A percentile compares a stretch with the other conserved stretches of the same genome.
Conservation (phyloP, 305 asterid genomes). For the Fraxinus velutina region DNA sequence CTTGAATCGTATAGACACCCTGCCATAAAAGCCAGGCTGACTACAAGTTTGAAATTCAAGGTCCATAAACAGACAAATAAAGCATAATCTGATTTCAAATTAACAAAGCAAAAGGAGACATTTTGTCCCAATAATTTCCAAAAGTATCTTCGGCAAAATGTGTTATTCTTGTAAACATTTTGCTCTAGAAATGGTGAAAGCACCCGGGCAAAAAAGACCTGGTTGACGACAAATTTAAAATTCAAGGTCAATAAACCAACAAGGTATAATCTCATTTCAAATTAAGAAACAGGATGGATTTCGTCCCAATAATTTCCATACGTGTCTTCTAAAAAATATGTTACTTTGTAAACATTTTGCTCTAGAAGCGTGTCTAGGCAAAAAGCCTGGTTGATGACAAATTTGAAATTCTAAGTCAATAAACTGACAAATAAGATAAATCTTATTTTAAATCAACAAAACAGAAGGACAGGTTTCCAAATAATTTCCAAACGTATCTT, state of each 20-base stretch:
- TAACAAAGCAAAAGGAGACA: slow-evolving; percentile 7
- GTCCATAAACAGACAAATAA: slow-evolving; percentile 17
- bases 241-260: neutral
- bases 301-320: neutral
- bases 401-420: neutral
- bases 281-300: neutral
- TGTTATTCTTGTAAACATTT: neutral
- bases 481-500: slow-evolving; percentile 25
- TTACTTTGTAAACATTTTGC: neutral
- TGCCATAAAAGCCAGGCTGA: neutral
- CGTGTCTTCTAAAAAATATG: neutral
- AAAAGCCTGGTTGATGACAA: neutral
- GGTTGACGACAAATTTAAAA: neutral
- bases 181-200: neutral
- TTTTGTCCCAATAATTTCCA: neutral
- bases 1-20: neutral
- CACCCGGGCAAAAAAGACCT: neutral
- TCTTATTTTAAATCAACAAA: slow-evolving; percentile 18
- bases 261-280: neutral
- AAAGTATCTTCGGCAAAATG: slow-evolving; percentile 4
- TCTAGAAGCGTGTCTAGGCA: neutral
- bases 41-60: slow-evolving; percentile 6
- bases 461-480: slow-evolving; percentile 5
- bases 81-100: slow-evolving; percentile 14
- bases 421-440: slow-evolving; percentile 14